Base-by-base conservation (phyloP, 352 stramenopile genomes). In the Blastocystis sp. region DNA sequence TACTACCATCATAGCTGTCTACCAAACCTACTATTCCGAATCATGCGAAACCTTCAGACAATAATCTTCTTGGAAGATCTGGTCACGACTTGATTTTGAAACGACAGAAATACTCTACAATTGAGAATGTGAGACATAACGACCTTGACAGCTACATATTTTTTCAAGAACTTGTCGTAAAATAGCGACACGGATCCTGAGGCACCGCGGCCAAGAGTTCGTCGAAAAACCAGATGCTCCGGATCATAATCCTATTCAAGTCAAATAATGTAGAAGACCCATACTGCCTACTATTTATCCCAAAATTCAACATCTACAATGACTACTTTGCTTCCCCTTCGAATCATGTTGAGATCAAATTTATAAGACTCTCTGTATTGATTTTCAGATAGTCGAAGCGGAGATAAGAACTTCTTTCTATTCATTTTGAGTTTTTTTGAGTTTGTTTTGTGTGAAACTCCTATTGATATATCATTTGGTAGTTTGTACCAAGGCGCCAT, bases 111-210 rank as follows among this genome's bases (percentile, higher is more conserved):
- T 84, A 6, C 34, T 39, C 73, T 80, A 80, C 1, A 20, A 34
- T 34, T 59, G 50, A 59, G 20, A 59, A 43, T 6, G 8, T 53
- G 20, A 5, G 34, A 11, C 4, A 29, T 66, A 34, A 43, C 73
- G 11, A 68, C 73, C 43, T 84, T 84, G 7, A 84, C 73, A 47
- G 73, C 73, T 13, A 84, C 73, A 45, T 84, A 29, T 3, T 53
- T n/a, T 18, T 66, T 53, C 5, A 39, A 23, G 15, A 11, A 2
- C 5, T 45, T 84, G 26, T 84, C 53, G 47, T 84, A 61, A 41
- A 69, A 84, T 11, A 84, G 53, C 54, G 73, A 63, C 3, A 84
- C 73, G 15, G 56, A 47, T 54, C 73, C 73, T 18, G 73, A 84
- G 13, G 73, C 73, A 54, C 73, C 73, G 26, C 53, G 43, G 13